Base-by-base conservation (phyloP, 1,284 basidiomycete genomes). In the Fomitopsis betulina region DNA sequence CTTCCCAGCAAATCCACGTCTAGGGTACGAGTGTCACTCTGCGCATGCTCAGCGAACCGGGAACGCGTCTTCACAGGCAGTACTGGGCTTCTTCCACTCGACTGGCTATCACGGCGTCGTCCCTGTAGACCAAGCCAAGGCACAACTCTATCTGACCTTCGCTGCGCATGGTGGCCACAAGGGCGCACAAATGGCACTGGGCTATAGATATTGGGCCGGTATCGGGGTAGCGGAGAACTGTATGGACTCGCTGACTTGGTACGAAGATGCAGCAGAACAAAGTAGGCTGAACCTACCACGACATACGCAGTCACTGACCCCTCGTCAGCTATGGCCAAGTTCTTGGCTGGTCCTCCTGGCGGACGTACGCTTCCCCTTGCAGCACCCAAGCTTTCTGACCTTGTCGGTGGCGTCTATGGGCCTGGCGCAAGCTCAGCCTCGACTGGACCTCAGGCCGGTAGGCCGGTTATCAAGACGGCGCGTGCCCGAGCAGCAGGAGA, bases 201-300 rank as follows among this genome's bases (percentile, higher is more conserved):
- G 89, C 0, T 98, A 96, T 72, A 84, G 95, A n/a, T 89, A 96
- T 70, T 97, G 93, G 91, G 89, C 89, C 27, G 97, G 97, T 0
- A 96, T 99, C 60, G 93, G 95, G 6, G 89, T 92, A 0, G 79
- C 87, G 55, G 94, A 97, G 70, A 87, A 89, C 66, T 98, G 96
- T 70, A 79, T 85, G 68, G 78, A 83, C 6, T 91, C 95, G 3
- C 74, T 94, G 49, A 82, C 85, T 25, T 97, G 92, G 87, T 98
- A 97, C 70, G 90, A 93, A 67, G 80, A 79, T 40, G 93, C 94
- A 0, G 91, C 94, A 12, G 89, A 93, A 62, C 85, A 91, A 75
- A 83, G 93, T 91, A 62, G 66, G 78, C 65, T 19, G 15, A 9
- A 15, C 10, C 10, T 40, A 15, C 45, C 38, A 33, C 12, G 23